phyloP scores from a whole-genome alignment of 2,329 filamentous ascomycete species.

The Alternaria postmessia region DNA sequence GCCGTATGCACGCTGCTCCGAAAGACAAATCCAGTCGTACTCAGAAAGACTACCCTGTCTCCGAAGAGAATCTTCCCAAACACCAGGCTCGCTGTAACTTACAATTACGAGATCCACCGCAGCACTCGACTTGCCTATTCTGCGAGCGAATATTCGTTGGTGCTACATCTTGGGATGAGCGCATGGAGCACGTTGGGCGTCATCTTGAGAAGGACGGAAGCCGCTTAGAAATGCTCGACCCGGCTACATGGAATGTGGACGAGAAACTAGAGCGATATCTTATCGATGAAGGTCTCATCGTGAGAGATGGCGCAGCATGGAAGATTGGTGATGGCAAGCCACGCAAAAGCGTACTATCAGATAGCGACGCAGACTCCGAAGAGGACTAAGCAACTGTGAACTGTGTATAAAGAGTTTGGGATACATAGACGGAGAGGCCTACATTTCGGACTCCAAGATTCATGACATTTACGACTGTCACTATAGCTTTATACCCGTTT shows the following conservation, averaged over 20 bases:
- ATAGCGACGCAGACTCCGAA: constrained; percentile 22
- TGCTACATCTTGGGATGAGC: constrained; percentile 73
- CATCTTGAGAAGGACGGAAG: constrained; percentile 71
- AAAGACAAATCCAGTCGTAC: constrained; percentile 39
- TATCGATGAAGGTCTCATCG: constrained; percentile 49
- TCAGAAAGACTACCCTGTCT: constrained; percentile 55
- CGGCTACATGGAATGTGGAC: constrained; percentile 39
- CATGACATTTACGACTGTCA: neutral
- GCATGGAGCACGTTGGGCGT: constrained; percentile 86
- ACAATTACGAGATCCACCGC: constrained; percentile 69
- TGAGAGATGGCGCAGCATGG: constrained; percentile 36
- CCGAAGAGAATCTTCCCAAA: constrained; percentile 62
- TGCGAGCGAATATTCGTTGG: constrained; percentile 73
- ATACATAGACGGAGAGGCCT: neutral
- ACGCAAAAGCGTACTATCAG: constrained; percentile 8
- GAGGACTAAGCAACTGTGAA: constrained; percentile 16
- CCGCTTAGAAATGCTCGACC: constrained; percentile 24
- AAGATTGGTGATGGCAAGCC: constrained; percentile 47
- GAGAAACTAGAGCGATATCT: constrained; percentile 51
- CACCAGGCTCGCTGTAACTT: constrained; percentile 68
- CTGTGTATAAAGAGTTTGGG: neutral
- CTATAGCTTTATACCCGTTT: constrained; percentile 14
- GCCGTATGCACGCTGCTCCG: constrained; percentile 79
- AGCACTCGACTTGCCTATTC: constrained; percentile 67
- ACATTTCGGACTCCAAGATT: neutral